These are phyloP conservation scores for Cercospora sp. DNA, from an alignment of 2,329 filamentous ascomycete species.

Conservation along the genomic window DNA sequence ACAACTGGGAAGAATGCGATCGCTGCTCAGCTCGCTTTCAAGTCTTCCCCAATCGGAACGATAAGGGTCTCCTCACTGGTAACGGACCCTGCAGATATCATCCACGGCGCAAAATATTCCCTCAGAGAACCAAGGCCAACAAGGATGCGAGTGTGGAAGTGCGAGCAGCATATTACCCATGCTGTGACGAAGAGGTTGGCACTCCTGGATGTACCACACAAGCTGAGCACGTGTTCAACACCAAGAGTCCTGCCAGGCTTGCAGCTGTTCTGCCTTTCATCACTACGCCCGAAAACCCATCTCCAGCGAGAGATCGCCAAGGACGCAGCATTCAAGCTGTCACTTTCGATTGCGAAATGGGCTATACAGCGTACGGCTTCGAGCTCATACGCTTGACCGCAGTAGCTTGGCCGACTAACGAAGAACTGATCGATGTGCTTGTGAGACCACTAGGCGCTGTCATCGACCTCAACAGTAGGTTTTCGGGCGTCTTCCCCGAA, in stretches of 20 bases:
- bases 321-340: conserved; percentile 58
- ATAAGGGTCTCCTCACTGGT: conserved; percentile 73
- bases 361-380: conserved; percentile 83
- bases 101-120: conserved; percentile 68
- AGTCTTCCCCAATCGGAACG: conserved; percentile 82
- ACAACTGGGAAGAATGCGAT: conserved; percentile 85
- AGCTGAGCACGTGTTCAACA: conserved; percentile 83
- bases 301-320: conserved; percentile 45
- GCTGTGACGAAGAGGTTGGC: conserved; percentile 75
- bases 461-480: conserved; percentile 87
- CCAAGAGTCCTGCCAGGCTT: conserved; percentile 71
- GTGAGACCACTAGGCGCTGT: conserved; percentile 82
- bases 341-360: conserved; percentile 96
- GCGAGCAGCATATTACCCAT: conserved; percentile 67
- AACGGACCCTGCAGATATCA: conserved; percentile 81
- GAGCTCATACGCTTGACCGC: conserved; percentile 90
- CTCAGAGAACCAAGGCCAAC: conserved; percentile 57
- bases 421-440: conserved; percentile 76
- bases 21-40: conserved; percentile 85
- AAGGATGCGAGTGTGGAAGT: conserved; percentile 50
- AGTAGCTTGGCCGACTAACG: conserved; percentile 78
- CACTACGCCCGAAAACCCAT: conserved; percentile 68
- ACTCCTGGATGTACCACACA: conserved; percentile 74
- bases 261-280: conserved; percentile 78
- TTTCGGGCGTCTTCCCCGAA: conserved; percentile 80